Percentiles rank a stretch among this genome's conserved stretches.
Evolutionary conservation across 1,139 yeast species (phyloP).

Genomic region (Scheffersomyces quercinus): DNA sequence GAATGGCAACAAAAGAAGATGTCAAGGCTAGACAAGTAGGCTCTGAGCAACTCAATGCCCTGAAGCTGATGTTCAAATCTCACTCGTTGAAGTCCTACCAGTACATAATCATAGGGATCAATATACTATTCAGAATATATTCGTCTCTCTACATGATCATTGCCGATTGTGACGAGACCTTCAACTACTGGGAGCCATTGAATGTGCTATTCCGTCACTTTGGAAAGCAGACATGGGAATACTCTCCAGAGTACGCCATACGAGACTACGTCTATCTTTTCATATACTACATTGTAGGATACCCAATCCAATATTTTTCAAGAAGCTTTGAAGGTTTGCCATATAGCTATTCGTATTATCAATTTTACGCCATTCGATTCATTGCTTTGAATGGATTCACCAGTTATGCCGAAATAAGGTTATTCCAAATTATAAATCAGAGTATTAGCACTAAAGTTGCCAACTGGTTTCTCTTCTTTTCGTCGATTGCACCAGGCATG

Average conservation of each 20-base stretch:
- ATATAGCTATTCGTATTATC: conserved; percentile 21
- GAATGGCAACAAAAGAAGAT: too few species aligned
- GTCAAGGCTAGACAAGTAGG: too few species aligned
- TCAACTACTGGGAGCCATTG: conserved; percentile 92
- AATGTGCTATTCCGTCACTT: conserved; percentile 75
- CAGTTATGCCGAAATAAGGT: conserved; percentile 51
- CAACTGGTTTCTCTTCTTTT: conserved; percentile 56
- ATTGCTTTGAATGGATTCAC: conserved; percentile 54
- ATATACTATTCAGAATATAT: conserved; percentile 40
- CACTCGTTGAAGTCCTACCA: neutral
- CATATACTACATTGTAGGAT: conserved; percentile 48
- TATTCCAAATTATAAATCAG: conserved; percentile 46
- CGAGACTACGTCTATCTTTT: conserved; percentile 78
- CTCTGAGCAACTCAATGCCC: too few species aligned
- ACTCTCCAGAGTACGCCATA: conserved; percentile 86
- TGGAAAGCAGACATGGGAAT: conserved; percentile 97
- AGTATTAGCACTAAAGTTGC: conserved; percentile 43
- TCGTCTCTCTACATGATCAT: conserved; percentile 63
- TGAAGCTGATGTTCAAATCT: too few species aligned
- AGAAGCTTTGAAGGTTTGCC: conserved; percentile 21
- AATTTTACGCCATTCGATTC: conserved; percentile 58
- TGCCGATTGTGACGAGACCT: conserved; percentile 77
- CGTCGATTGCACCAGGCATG: conserved; percentile 61
- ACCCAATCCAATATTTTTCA: conserved; percentile 32
- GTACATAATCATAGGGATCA: conserved; percentile 17